Base-by-base conservation (phyloP, 148 eudicot genomes). In the Bassia scoparia region DNA sequence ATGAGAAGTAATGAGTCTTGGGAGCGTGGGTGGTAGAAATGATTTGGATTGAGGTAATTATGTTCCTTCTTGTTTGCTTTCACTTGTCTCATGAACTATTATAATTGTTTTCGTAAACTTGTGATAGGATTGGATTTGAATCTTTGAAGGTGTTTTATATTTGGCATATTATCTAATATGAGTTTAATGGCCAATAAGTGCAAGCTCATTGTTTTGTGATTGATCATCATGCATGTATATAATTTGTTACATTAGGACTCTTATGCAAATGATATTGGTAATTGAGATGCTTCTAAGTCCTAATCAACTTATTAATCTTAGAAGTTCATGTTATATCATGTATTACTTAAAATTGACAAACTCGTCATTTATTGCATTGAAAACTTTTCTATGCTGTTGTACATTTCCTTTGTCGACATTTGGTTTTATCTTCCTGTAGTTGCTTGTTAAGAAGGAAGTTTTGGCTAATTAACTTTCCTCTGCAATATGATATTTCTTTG, bases 21-120 rank as follows among this genome's bases (percentile, higher is more conserved):
- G 99, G 99, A 95, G 85, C 97, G 97, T 77, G 83, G 77, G 82
- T 92, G 68, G 99, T 92, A 82, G 92, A 94, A 64, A 89, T 79
- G 99, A 95, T n/a, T n/a, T 84, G 97, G 94, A 76, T 80, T 95
- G 76, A 92, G 99, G 99, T 95, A 67, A 81, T 23, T 33, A 53
- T 52, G 49, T n/a, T 6, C 56, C 21, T 63, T 44, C 34, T 30
- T 64, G 9, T 14, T 31, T n/a, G n/a, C n/a, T n/a, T n/a, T n/a
- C n/a, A n/a, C n/a, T n/a, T n/a, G n/a, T 35, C 49, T 30, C 4
- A 18, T 37, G 34, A 63, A 17, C 21, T 62, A 4, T 27, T 55
- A 33, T 63, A 54, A 66, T 26, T 70, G 53, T 0, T 69, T 20
- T 41, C 8, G 12, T 24, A 11, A 6, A 7, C 10, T 48, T 54